These are phyloP conservation scores for Coniochaeta pulveracea DNA, from an alignment of 2,329 filamentous ascomycete genomes.

Conservation along the genomic window DNA sequence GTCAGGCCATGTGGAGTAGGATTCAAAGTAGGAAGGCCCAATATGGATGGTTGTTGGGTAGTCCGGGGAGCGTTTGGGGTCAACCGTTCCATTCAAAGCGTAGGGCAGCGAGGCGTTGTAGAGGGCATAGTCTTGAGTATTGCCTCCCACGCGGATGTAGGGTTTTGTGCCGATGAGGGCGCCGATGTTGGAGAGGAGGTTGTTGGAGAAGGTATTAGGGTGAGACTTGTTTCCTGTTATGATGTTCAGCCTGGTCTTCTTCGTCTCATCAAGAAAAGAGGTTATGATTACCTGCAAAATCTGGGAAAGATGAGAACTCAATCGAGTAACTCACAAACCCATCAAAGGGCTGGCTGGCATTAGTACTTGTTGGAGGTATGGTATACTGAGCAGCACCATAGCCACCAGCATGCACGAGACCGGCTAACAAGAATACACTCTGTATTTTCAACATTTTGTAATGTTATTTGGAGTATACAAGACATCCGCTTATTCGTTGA, in stretches of 20 bases:
- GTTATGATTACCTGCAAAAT: slow-evolving; percentile 14
- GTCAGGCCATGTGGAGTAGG: slow-evolving; percentile 43
- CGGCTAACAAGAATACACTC: background rate
- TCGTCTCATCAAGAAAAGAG: too few relatives aligned
- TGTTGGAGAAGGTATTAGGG: slow-evolving; percentile 50
- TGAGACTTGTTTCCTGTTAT: slow-evolving; percentile 34
- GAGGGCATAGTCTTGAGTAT: slow-evolving; percentile 54
- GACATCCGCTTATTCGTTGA: too few relatives aligned
- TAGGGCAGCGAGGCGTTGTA: slow-evolving; percentile 40
- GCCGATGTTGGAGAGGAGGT: slow-evolving; percentile 44
- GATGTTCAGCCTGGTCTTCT: too few relatives aligned
- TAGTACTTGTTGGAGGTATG: slow-evolving; percentile 6
- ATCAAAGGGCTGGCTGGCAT: slow-evolving; percentile 21
- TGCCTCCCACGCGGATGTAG: slow-evolving; percentile 53
- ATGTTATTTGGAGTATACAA: too few relatives aligned
- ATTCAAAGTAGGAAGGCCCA: slow-evolving; percentile 51
- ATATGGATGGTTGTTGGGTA: slow-evolving; percentile 51
- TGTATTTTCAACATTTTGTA: too few relatives aligned
- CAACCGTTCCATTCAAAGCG: slow-evolving; percentile 39
- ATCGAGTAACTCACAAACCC: slow-evolving; percentile 28
- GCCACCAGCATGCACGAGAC: slow-evolving; percentile 4
- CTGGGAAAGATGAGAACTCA: slow-evolving; percentile 26
- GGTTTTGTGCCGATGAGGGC: slow-evolving; percentile 44
- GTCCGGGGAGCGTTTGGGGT: slow-evolving; percentile 37
- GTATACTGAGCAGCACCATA: slow-evolving; percentile 8